Evolutionary conservation across 1,284 basidiomycete genomes (phyloP).

Genomic region (Fomitopsis palustris): DNA sequence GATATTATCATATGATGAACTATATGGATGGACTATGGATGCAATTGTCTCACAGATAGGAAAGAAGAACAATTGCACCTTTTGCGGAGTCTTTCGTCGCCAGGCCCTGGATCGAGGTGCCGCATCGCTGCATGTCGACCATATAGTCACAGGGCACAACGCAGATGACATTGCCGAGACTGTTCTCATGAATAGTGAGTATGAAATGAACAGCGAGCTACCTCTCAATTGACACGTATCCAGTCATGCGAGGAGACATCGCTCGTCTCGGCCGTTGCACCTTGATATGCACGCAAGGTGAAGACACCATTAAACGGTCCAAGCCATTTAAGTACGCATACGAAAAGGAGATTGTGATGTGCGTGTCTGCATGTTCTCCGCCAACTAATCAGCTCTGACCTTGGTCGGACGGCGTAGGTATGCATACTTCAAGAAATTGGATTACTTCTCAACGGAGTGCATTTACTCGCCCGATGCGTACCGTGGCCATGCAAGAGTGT

Average conservation of each 20-base stretch:
- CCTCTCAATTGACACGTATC: slow-evolving; percentile 3
- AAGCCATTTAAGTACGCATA: slow-evolving; percentile 99
- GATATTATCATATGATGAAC: slow-evolving; percentile 92
- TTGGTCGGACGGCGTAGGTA: slow-evolving; percentile 57
- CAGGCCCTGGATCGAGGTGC: slow-evolving; percentile 97
- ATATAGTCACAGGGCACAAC: slow-evolving; percentile 99
- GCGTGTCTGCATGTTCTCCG: slow-evolving; percentile 22
- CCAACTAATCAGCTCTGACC: too few relatives aligned
- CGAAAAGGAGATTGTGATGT: slow-evolving; percentile 99
- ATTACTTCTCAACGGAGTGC: slow-evolving; percentile 99
- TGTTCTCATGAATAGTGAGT: slow-evolving; percentile 96
- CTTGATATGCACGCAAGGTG: slow-evolving; percentile 88
- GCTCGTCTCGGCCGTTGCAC: slow-evolving; percentile 93
- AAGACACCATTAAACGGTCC: slow-evolving; percentile 92
- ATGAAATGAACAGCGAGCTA: too few relatives aligned
- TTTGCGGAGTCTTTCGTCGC: slow-evolving; percentile 95
- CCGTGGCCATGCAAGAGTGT: slow-evolving; percentile 90
- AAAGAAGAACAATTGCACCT: slow-evolving; percentile 99
- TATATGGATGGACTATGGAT: slow-evolving; percentile 99
- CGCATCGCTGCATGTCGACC: slow-evolving; percentile 85
- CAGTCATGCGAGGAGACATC: slow-evolving; percentile 97
- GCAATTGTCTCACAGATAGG: slow-evolving; percentile 91
- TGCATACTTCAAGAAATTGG: slow-evolving; percentile 97
- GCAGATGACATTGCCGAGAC: slow-evolving; percentile 99
- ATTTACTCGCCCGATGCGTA: slow-evolving; percentile 99